phyloP scores from a whole-genome alignment of 148 eudicot species.

The Rhododendron ovatum region DNA sequence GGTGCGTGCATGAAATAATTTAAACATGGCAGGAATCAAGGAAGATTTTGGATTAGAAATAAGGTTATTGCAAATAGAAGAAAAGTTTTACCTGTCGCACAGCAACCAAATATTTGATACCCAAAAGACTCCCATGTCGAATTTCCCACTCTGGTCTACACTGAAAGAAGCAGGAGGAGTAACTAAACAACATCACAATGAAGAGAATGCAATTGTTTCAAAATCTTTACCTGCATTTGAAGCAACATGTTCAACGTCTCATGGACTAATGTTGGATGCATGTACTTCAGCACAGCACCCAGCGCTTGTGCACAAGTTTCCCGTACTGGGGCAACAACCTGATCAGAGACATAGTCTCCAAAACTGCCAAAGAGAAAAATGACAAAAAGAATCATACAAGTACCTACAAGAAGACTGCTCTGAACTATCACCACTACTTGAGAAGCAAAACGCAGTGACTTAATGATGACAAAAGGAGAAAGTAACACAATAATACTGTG shows the following conservation, averaged over 20 bases:
- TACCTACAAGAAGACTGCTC: background rate
- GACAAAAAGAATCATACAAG: background rate
- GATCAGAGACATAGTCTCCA: constrained; percentile 98
- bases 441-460: background rate
- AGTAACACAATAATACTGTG: too few relatives aligned
- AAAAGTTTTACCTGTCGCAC: constrained; percentile 52
- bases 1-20: background rate
- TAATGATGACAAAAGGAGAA: background rate
- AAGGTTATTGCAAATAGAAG: background rate
- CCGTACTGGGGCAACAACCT: constrained; percentile 98
- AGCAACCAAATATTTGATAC: constrained; percentile 90
- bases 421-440: background rate
- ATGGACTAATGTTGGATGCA: constrained; percentile 74
- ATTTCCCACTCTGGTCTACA: constrained; percentile 97
- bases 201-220: background rate
- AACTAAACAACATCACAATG: background rate
- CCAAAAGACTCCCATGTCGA: constrained; percentile 95
- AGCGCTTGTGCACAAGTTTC: constrained; percentile 99
- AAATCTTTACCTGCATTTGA: constrained; percentile 71
- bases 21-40: background rate
- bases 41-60: background rate
- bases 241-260: constrained; percentile 85
- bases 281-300: constrained; percentile 90
- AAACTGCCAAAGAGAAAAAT: constrained; percentile 40
- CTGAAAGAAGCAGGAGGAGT: constrained; percentile 36